A percentile compares a stretch with the other conserved stretches of the same genome.
Conservation (phyloP, 176 grass and related monocot species). For the Musa itinerans region DNA sequence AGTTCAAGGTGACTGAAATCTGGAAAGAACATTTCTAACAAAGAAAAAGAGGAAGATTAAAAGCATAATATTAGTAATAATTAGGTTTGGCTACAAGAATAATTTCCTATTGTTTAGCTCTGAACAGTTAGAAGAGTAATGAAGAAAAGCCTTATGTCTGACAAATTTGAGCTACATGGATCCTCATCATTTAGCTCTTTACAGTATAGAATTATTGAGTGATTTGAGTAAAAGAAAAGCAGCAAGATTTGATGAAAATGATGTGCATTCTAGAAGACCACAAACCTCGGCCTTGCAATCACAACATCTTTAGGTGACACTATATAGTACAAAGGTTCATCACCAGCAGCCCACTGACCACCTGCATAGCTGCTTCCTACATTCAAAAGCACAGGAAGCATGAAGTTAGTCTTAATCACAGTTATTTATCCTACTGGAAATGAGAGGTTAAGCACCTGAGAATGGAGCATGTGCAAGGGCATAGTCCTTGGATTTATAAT, state of each 20-base stretch:
- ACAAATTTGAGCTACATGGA: no score
- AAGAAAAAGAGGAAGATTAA: no score
- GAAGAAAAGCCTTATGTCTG: neutral
- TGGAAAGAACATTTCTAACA: no score
- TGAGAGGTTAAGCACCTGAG: conserved; percentile 40
- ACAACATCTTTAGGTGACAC: conserved; percentile 98
- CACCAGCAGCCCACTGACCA: conserved; percentile 92
- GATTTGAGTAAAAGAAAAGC: neutral
- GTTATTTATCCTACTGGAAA: neutral
- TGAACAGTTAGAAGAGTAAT: no score
- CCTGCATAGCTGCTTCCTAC: conserved; percentile 96
- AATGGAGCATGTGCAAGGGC: conserved; percentile 87
- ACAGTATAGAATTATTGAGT: no score
- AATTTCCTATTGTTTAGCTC: no score
- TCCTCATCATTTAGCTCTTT: no score
- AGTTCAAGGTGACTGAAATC: no score
- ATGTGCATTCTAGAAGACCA: conserved; percentile 4
- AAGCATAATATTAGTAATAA: no score
- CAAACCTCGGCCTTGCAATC: conserved; percentile 86
- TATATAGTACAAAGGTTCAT: conserved; percentile 97
- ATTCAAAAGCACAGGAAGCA: conserved; percentile 15
- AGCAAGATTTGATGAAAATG: conserved; percentile 5
- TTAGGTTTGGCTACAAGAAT: no score
- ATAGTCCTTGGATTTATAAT: conserved; percentile 94
- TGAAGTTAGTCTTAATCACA: neutral